A percentile compares a stretch with the other conserved stretches of the same genome.
Evolutionary conservation across 129 eudicot genomes (phyloP).

Genomic region (Daucus carota): DH1_v3.0 NC_030383.2:1846001-1846500

Average conservation of each 20-base stretch:
- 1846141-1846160: background rate
- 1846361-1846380: background rate
- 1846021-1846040: background rate
- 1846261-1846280: background rate
- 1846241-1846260: background rate
- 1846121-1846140: background rate
- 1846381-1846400: background rate
- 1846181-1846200: background rate
- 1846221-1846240: background rate
- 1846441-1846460: background rate
- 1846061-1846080: background rate
- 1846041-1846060: background rate
- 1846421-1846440: background rate
- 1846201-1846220: conserved; percentile 1
- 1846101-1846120: background rate
- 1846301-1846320: background rate
- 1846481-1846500: background rate
- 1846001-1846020: no score
- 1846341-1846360: background rate
- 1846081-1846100: background rate
- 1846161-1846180: background rate
- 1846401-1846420: background rate
- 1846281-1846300: background rate
- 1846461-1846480: background rate
- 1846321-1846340: background rate